phyloP scores from a whole-genome alignment of 2,329 filamentous ascomycete species.

The Sphaerostilbella broomeana region DNA sequence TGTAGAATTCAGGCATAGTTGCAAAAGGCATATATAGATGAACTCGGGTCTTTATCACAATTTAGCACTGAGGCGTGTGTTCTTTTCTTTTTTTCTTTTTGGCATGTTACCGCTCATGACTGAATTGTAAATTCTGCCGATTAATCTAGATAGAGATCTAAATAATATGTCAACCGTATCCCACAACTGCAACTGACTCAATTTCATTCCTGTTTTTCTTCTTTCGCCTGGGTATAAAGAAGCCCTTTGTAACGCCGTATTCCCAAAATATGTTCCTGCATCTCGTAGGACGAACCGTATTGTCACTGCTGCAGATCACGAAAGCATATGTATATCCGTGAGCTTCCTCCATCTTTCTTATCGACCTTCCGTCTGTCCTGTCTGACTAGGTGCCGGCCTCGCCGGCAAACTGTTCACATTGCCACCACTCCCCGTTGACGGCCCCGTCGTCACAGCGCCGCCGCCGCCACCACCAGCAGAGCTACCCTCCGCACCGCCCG shows the following conservation, averaged over 20 bases:
- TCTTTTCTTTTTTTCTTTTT: slow-evolving; percentile 4
- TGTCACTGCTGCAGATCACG: background rate
- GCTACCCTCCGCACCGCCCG: background rate
- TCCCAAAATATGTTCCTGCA: background rate
- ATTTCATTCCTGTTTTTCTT: background rate
- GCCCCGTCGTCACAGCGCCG: no score
- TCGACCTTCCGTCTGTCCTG: slow-evolving; percentile 1
- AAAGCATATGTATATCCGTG: background rate
- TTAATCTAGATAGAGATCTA: background rate
- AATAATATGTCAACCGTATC: background rate
- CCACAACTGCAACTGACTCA: background rate
- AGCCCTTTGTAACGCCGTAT: slow-evolving; percentile 5
- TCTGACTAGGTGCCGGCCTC: slow-evolving; percentile 6
- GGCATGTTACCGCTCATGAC: background rate
- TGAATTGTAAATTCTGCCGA: background rate
- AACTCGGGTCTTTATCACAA: slow-evolving; percentile 12
- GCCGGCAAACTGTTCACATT: slow-evolving; percentile 1
- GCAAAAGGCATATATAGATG: slow-evolving; percentile 8
- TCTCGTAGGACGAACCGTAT: background rate
- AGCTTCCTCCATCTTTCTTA: background rate
- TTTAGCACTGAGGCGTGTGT: slow-evolving; percentile 8
- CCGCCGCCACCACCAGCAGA: no score
- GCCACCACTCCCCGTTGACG: background rate
- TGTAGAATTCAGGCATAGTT: slow-evolving; percentile 3
- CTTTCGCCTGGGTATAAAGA: slow-evolving; percentile 5